Evolutionary conservation across 257 asterid species (phyloP).

Genomic region (Fraxinus anomala): DNA sequence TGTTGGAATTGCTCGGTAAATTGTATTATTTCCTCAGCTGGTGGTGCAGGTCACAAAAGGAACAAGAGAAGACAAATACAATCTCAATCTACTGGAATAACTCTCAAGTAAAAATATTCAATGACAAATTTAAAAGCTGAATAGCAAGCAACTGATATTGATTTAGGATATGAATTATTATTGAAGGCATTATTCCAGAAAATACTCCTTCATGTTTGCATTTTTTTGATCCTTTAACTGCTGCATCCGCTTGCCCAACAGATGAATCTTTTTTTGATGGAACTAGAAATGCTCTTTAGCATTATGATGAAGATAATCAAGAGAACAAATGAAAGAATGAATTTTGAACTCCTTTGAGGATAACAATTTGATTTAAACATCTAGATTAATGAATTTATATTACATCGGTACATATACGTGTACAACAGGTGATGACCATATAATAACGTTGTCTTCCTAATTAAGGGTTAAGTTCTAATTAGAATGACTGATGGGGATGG

Average conservation of each 20-base stretch:
- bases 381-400: conserved; percentile 34
- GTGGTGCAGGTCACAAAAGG: not conserved
- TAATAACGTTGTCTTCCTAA: conserved; percentile 29
- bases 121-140: not conserved
- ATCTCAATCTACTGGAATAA: not conserved
- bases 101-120: not conserved
- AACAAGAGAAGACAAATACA: not conserved
- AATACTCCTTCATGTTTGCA: not conserved
- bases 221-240: not conserved
- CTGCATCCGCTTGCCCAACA: not conserved
- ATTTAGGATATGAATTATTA: not conserved
- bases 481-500: conserved; percentile 24
- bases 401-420: conserved; percentile 26
- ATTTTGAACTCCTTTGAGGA: not conserved
- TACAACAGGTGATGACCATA: conserved; percentile 38
- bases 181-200: not conserved
- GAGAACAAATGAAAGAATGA: not conserved
- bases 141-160: not conserved
- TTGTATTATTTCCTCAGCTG: not conserved
- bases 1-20: not conserved
- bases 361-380: not conserved
- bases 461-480: conserved; percentile 16
- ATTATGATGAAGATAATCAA: not conserved
- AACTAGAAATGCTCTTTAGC: not conserved
- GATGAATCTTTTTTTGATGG: not conserved